phyloP scores from a whole-genome alignment of 2,329 filamentous ascomycete species.

The Pyrenophora teres region DNA sequence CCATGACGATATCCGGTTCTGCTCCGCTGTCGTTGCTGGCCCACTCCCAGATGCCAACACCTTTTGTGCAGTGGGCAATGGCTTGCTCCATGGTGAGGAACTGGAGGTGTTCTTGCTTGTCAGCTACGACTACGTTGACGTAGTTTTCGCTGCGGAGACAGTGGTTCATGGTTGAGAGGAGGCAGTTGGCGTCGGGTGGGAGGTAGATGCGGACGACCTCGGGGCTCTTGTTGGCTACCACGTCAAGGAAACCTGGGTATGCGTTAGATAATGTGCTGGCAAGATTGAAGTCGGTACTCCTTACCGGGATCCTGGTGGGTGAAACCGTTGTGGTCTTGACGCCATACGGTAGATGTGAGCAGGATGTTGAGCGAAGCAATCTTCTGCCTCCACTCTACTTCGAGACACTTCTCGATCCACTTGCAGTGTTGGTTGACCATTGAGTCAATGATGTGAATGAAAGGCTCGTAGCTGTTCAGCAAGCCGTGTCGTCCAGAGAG shows the following conservation, averaged over 20 bases:
- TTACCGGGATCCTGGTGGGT: conserved; percentile 74
- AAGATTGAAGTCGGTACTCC: background rate
- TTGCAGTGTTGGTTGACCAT: conserved; percentile 90
- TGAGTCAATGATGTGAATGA: conserved; percentile 81
- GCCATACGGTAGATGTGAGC: conserved; percentile 77
- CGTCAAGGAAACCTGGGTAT: conserved; percentile 65
- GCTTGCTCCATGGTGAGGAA: conserved; percentile 76
- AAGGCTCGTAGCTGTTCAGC: conserved; percentile 81
- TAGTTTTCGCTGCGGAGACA: conserved; percentile 76
- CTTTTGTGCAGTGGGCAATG: conserved; percentile 76
- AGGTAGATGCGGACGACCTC: conserved; percentile 82
- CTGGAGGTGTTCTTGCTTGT: conserved; percentile 80
- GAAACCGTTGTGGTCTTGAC: conserved; percentile 84
- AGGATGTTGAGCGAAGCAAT: conserved; percentile 79
- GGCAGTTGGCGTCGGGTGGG: conserved; percentile 77
- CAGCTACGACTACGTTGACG: conserved; percentile 79
- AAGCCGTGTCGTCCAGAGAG: conserved; percentile 76
- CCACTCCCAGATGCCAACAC: conserved; percentile 77
- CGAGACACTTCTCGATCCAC: conserved; percentile 81
- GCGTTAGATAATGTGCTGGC: background rate
- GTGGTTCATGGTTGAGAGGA: conserved; percentile 76
- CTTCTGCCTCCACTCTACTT: conserved; percentile 76
- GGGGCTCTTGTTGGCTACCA: conserved; percentile 78
- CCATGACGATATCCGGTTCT: conserved; percentile 77
- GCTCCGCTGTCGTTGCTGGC: conserved; percentile 71